Evolutionary conservation across 2,329 filamentous ascomycete species (phyloP), one percentile per base, ranked within the genome.

Genomic region (Cryphonectria parasitica): DNA sequence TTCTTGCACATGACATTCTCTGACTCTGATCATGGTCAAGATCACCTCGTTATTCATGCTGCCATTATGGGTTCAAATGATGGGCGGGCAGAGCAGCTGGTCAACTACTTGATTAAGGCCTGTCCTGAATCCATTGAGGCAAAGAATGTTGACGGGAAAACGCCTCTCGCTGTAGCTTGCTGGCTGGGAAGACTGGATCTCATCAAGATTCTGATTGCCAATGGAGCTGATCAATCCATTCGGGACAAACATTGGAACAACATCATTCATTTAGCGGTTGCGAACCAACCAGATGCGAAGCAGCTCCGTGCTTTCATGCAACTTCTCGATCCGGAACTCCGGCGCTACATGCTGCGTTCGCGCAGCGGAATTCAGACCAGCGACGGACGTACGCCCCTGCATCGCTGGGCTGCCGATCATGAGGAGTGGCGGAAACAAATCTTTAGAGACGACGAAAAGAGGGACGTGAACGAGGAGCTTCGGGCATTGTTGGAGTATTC

Each of bases 161-260:
- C 92, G 0, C 92, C 93, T 1, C 83, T 97, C 0, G 85, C 90
- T 69, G 78, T 93, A 13, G 92, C 93, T 1, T 91, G 90, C 72
- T 80, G 83, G 2, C 80, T 88, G 3, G 85, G 87, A 15, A 85
- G 86, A 28, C 75, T 84, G 22, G 81, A 88, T 1, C 85, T 87
- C 28, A 86, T 87, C 22, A 87, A 88, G 75, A 82, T 88, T 0
- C 84, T 97, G 49, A 84, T 95, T 66, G 82, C 85, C 0, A 88
- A 87, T 36, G 92, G 91, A 3, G 92, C 92, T 2, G 89, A 96
- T 76, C 90, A 93, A 76, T 87, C 88, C 0, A 82, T 82, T 45
- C 89, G 89, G 34, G 90, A 93, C 76, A 80, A 80, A 13, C 77
- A 81, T 3, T 88, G 89, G 15, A 85, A 88, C 74, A 97, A 95